Conservation (phyloP, 2,329 filamentous ascomycete genomes). For the Chrysoporthe deuterocubensis region DNA sequence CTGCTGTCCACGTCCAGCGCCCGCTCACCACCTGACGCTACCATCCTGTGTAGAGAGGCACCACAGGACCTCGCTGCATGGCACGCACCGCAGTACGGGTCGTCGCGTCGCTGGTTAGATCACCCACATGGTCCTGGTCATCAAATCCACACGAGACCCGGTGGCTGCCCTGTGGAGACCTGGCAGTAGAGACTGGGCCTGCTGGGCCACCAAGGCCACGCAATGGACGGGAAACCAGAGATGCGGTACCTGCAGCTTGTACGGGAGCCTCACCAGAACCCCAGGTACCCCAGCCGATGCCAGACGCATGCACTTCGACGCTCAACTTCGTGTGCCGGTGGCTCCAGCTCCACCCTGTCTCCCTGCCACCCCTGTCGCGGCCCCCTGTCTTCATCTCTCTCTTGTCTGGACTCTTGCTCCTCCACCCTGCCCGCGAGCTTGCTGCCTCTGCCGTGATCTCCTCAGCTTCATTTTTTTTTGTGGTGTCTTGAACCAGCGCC, state of each 20-base stretch:
- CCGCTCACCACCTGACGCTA: too few species aligned
- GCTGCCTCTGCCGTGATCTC: neutral
- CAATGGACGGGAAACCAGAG: neutral
- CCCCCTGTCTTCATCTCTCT: constrained; percentile 6
- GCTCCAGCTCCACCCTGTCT: neutral
- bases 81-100: too few species aligned
- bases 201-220: constrained; percentile 13
- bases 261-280: neutral
- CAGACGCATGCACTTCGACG: neutral
- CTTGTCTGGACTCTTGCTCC: neutral
- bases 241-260: neutral
- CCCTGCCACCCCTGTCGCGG: constrained; percentile 3
- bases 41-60: too few species aligned
- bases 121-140: too few species aligned
- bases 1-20: too few species aligned
- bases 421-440: neutral
- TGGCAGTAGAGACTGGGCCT: neutral
- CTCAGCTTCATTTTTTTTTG: neutral
- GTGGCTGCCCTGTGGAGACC: constrained; percentile 3
- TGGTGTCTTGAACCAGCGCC: too few species aligned
- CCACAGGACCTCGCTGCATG: too few species aligned
- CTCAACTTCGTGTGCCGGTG: constrained; percentile 5
- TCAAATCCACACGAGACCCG: neutral
- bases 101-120: too few species aligned
- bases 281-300: neutral